These are phyloP conservation scores for Eucalyptus polyanthemos DNA, from an alignment of 345 rosid species.

Conservation along the genomic window DNA sequence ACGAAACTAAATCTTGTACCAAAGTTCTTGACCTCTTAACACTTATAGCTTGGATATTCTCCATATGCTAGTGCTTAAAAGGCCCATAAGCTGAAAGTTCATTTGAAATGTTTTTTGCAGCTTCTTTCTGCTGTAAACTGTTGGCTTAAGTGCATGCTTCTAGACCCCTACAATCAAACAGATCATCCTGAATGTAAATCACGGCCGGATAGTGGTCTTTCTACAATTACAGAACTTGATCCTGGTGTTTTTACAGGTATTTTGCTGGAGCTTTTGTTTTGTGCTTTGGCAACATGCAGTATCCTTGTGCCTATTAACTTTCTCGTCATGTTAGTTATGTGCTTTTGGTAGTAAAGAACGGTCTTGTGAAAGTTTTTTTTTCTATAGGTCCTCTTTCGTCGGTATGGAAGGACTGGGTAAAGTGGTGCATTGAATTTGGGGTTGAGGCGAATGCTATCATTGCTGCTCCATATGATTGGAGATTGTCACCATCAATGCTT, in stretches of 20 bases:
- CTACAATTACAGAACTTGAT: conserved; percentile 95
- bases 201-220: conserved; percentile 91
- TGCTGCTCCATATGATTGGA: conserved; percentile 98
- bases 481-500: conserved; percentile 84
- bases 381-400: conserved; percentile 89
- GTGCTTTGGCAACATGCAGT: background rate
- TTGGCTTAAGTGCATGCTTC: conserved; percentile 92
- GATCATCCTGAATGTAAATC: conserved; percentile 98
- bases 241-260: conserved; percentile 93
- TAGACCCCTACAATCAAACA: conserved; percentile 92
- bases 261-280: background rate
- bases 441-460: conserved; percentile 88
- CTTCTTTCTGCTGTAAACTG: conserved; percentile 96
- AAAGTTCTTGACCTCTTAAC: background rate
- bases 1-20: background rate
- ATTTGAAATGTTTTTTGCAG: conserved; percentile 19
- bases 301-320: background rate
- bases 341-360: background rate
- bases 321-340: background rate
- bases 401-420: conserved; percentile 98
- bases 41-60: background rate
- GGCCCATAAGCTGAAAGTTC: background rate
- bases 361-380: background rate
- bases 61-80: background rate
- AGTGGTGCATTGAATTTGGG: conserved; percentile 98